These are phyloP conservation scores for Trypanosoma boissoni DNA, from an alignment of 208 protist species.

Conservation along the genomic window DNA sequence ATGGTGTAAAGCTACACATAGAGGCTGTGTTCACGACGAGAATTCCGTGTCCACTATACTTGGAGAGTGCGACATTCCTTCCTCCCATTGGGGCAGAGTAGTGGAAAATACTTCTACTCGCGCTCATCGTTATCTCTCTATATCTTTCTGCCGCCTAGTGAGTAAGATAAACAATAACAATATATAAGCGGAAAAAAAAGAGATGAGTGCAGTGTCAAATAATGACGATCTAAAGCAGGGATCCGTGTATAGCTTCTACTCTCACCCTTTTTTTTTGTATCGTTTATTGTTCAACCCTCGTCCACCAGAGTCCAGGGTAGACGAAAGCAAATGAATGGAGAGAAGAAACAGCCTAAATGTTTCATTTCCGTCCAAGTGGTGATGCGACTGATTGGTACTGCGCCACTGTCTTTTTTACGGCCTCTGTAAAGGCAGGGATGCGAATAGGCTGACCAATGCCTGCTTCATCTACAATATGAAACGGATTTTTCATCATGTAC, in stretches of 20 bases:
- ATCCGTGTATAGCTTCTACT: no score
- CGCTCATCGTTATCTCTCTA: not conserved
- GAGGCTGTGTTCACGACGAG: constrained; percentile 70
- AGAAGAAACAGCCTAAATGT: not conserved
- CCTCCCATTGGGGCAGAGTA: constrained; percentile 32
- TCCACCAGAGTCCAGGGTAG: no score
- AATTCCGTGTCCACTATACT: constrained; percentile 44
- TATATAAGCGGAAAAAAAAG: no score
- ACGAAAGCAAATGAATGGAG: not conserved
- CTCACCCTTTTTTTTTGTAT: no score
- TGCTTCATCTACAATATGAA: constrained; percentile 80
- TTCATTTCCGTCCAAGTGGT: not conserved
- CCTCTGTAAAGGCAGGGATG: constrained; percentile 73
- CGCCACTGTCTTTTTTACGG: constrained; percentile 41
- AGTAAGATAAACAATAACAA: no score
- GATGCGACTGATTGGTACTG: constrained; percentile 29
- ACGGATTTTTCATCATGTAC: constrained; percentile 80
- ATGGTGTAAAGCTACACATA: constrained; percentile 42
- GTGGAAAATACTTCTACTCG: constrained; percentile 17
- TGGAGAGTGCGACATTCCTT: constrained; percentile 32
- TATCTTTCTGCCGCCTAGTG: not conserved
- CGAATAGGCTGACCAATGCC: constrained; percentile 86
- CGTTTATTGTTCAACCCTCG: no score
- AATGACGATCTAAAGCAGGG: no score
- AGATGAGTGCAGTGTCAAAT: no score